Evolutionary conservation across 306 rosid genomes (phyloP).

Genomic region (Sechiopsis laciniata): DNA sequence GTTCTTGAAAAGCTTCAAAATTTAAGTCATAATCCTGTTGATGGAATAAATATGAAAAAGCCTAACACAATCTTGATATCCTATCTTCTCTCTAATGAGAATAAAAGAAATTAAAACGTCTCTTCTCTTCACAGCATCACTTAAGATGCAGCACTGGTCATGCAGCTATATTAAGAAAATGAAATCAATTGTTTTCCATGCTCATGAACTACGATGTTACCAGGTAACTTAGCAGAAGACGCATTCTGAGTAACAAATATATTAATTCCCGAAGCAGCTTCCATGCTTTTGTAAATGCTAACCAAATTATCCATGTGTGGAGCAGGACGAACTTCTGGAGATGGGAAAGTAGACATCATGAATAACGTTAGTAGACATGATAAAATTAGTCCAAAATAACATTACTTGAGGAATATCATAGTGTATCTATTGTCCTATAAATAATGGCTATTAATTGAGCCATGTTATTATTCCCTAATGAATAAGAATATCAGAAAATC

Average conservation of each 20-base stretch:
- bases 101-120: background rate
- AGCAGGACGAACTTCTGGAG: conserved; percentile 76
- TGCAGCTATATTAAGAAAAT: background rate
- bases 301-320: conserved; percentile 90
- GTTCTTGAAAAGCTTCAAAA: background rate
- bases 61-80: background rate
- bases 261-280: conserved; percentile 59
- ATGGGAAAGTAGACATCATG: background rate
- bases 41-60: background rate
- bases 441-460: background rate
- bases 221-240: conserved; percentile 41
- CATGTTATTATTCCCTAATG: background rate
- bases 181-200: background rate
- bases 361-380: background rate
- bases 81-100: background rate
- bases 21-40: background rate
- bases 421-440: background rate
- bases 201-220: conserved; percentile 28
- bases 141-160: background rate
- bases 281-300: conserved; percentile 84
- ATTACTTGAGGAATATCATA: background rate
- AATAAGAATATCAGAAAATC: no score
- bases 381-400: background rate
- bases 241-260: conserved; percentile 61
- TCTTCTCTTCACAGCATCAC: background rate